Percentiles rank a stretch among this genome's conserved stretches.
phyloP scores from a whole-genome alignment of 2,329 filamentous ascomycete genomes.

The Cladosporium halotolerans region DNA sequence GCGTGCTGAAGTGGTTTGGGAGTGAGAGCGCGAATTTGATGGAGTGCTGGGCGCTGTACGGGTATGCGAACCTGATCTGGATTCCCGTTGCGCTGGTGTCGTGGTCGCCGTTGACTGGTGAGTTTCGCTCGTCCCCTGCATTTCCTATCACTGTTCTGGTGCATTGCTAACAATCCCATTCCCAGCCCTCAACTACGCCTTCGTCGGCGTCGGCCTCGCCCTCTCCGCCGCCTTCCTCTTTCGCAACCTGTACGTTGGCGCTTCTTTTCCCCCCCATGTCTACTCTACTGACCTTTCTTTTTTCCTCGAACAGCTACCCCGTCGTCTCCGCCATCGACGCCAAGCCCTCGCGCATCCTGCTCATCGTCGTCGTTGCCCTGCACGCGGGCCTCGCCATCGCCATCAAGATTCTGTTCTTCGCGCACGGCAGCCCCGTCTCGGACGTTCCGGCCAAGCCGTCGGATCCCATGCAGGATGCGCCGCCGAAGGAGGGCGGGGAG shows the following conservation, averaged over 20 bases:
- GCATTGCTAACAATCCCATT: slow-evolving; percentile 12
- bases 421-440: slow-evolving; percentile 37
- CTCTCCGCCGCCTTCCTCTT: slow-evolving; percentile 78
- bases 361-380: slow-evolving; percentile 75
- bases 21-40: slow-evolving; percentile 88
- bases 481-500: background rate
- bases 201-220: slow-evolving; percentile 80
- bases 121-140: slow-evolving; percentile 16
- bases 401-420: slow-evolving; percentile 97
- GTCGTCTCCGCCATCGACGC: slow-evolving; percentile 88
- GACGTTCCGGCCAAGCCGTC: slow-evolving; percentile 4
- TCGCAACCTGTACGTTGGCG: slow-evolving; percentile 65
- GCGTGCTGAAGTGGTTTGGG: slow-evolving; percentile 87
- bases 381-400: slow-evolving; percentile 87
- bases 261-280: background rate
- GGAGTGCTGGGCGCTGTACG: slow-evolving; percentile 93
- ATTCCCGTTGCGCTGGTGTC: slow-evolving; percentile 87
- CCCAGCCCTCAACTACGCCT: slow-evolving; percentile 77
- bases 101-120: slow-evolving; percentile 72
- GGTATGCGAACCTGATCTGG: slow-evolving; percentile 96
- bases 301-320: slow-evolving; percentile 44
- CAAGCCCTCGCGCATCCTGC: slow-evolving; percentile 80
- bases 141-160: background rate
- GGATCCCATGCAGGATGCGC: slow-evolving; percentile 11
- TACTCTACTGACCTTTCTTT: background rate